Base-by-base conservation (phyloP, 2,329 filamentous ascomycete species). In the Aspergillus tubingensis region DNA sequence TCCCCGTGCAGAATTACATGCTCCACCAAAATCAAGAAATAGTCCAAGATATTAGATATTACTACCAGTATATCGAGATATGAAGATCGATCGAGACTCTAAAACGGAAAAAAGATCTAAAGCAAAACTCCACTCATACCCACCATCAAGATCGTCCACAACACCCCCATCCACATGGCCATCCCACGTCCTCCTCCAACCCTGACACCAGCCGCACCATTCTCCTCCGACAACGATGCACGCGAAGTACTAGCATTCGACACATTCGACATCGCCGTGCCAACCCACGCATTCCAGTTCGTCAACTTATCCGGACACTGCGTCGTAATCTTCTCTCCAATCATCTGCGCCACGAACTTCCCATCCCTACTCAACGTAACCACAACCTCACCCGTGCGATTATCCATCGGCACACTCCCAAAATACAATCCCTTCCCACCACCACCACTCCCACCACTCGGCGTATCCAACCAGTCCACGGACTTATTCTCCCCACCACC, bases 261-360 rank as follows among this genome's bases (percentile, higher is more conserved):
- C 2, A n/a, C 56, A 19, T 58, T 57, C 3, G 61, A 51, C 8
- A 60, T 65, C 2, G 62, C 62, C 54, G 61, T 69, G n/a, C 72
- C 73, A 10, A 77, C 75, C 69, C 70, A 76, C 5, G 76, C 70
- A 65, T 78, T 78, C 63, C 67, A 77, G 64, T 78, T 78, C 13
- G 67, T 66, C 49, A 71, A 30, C 25, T 64, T 65, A 3, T 59
- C 54, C 7, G 48, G 23, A 57, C 74, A 76, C 5, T 41, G 53
- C 2, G 57, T 64, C 0, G 62, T 66, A 59, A 76, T 72, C 3
- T 64, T 47, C 1, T 59, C 57, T 1, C 72, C 73, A 8, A 63
- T 54, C 41, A 76, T 57, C 27, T 60, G 57, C 1, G 69, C 63
- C n/a, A 72, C 52, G 3, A 61, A 59, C 19, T 57, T 44, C 15